Percentiles rank a stretch among this genome's conserved stretches.
phyloP scores from a whole-genome alignment of 805 yeast genomes.

The Pichia californica region DNA sequence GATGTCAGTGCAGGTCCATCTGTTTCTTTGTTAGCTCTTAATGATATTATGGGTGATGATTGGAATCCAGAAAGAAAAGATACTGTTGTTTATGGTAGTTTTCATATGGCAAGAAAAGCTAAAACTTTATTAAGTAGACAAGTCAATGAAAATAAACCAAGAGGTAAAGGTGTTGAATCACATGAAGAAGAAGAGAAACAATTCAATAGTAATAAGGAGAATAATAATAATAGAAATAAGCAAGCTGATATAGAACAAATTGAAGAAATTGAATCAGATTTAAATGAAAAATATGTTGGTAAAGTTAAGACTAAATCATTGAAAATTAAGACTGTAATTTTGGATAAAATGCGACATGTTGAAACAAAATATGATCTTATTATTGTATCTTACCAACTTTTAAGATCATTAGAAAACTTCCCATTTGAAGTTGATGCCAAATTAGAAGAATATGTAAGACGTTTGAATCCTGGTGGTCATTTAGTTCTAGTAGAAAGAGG shows the following conservation, averaged over 20 bases:
- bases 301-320: constrained; percentile 53
- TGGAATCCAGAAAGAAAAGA: constrained; percentile 61
- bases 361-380: constrained; percentile 67
- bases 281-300: constrained; percentile 35
- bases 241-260: constrained; percentile 4
- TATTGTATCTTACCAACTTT: constrained; percentile 73
- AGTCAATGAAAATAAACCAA: constrained; percentile 36
- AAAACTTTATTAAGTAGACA: constrained; percentile 71
- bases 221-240: constrained; percentile 2
- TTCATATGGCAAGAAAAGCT: constrained; percentile 75
- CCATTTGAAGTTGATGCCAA: constrained; percentile 70
- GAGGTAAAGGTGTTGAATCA: constrained; percentile 33
- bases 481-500: constrained; percentile 83
- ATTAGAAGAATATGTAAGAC: constrained; percentile 49
- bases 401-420: constrained; percentile 51
- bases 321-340: constrained; percentile 47
- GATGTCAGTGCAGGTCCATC: constrained; percentile 91
- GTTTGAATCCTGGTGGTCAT: constrained; percentile 73
- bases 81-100: constrained; percentile 62
- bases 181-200: constrained; percentile 18
- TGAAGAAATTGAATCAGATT: constrained; percentile 14
- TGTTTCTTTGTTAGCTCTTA: constrained; percentile 81
- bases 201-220: constrained; percentile 13
- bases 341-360: constrained; percentile 44
- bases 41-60: constrained; percentile 68